A percentile compares a stretch with the other conserved stretches of the same genome.
These are phyloP conservation scores for Venturiaceae sp. DNA, from an alignment of 2,329 filamentous ascomycete species.

Conservation along the genomic window DNA sequence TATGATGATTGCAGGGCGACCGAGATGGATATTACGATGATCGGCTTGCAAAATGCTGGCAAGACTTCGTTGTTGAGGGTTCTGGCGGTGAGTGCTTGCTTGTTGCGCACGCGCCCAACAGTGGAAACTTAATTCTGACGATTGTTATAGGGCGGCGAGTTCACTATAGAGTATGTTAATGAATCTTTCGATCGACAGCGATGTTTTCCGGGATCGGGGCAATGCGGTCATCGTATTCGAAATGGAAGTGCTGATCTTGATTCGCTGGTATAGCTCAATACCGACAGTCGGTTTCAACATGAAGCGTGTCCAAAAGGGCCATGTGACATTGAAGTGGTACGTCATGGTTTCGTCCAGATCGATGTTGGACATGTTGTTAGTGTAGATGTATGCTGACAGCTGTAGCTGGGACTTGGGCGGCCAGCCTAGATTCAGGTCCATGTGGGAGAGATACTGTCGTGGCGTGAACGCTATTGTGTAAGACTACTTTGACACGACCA, in stretches of 20 bases:
- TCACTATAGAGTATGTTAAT: constrained; percentile 89
- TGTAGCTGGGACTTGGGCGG: constrained; percentile 88
- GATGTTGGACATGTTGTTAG: neutral
- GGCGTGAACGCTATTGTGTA: constrained; percentile 94
- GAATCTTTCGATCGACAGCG: neutral
- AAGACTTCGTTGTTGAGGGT: constrained; percentile 93
- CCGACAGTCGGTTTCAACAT: constrained; percentile 99
- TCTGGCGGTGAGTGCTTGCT: constrained; percentile 65
- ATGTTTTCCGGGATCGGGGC: neutral
- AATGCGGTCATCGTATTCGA: constrained; percentile 3
- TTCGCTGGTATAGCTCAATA: constrained; percentile 61
- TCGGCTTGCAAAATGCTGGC: constrained; percentile 94
- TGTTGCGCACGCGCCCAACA: neutral
- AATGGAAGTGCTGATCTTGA: neutral
- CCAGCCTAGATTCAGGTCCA: constrained; percentile 90
- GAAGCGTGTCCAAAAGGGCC: constrained; percentile 94
- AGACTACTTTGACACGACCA: constrained; percentile 18
- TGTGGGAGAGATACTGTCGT: constrained; percentile 99
- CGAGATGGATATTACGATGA: constrained; percentile 99
- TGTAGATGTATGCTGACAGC: neutral
- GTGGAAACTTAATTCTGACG: constrained; percentile 11
- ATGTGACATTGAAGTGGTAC: constrained; percentile 93
- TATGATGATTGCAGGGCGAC: constrained; percentile 59
- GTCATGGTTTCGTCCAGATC: constrained; percentile 18
- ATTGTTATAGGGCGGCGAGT: constrained; percentile 74